A percentile compares a stretch with the other conserved stretches of the same genome.
These are phyloP conservation scores for Psilocybe tampanensis DNA, from an alignment of 768 basidiomycete species.

Conservation along the genomic window DNA sequence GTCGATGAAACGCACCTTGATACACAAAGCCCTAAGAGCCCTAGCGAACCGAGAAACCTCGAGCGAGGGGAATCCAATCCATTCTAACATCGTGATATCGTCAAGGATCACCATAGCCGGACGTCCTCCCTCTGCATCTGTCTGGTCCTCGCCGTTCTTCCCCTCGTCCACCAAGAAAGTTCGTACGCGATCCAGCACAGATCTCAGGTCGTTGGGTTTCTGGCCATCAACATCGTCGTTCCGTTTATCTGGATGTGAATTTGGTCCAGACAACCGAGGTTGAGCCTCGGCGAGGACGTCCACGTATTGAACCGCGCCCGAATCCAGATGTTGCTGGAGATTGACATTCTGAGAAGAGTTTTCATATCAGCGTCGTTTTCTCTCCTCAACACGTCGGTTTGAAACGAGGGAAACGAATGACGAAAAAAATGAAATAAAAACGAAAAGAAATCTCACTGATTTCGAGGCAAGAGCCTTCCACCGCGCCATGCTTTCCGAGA, in stretches of 20 bases:
- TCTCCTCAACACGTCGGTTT: too few species aligned
- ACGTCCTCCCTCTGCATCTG: too few species aligned
- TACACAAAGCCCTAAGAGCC: constrained; percentile 57
- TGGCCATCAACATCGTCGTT: not conserved
- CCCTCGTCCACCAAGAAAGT: constrained; percentile 26
- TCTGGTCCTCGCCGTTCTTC: not conserved
- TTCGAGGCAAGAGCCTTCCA: constrained; percentile 69
- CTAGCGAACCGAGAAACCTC: constrained; percentile 62
- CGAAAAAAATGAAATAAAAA: too few species aligned
- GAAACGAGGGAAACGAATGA: too few species aligned
- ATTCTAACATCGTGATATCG: constrained; percentile 67
- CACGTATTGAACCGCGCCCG: constrained; percentile 53
- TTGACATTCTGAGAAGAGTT: constrained; percentile 40
- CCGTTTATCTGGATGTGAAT: not conserved
- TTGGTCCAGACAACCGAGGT: constrained; percentile 12
- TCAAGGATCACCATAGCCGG: constrained; percentile 63
- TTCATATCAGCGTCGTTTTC: too few species aligned
- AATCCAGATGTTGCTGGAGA: constrained; percentile 34
- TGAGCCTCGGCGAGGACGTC: constrained; percentile 47
- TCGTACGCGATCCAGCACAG: constrained; percentile 38
- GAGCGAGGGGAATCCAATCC: constrained; percentile 60
- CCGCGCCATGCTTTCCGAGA: constrained; percentile 54
- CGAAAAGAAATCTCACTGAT: constrained; percentile 46
- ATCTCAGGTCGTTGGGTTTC: constrained; percentile 27
- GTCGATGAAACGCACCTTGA: constrained; percentile 41